A percentile compares a stretch with the other conserved stretches of the same genome.
Conservation (phyloP, 352 stramenopile species). For the Phytopythium kandeliae region DNA sequence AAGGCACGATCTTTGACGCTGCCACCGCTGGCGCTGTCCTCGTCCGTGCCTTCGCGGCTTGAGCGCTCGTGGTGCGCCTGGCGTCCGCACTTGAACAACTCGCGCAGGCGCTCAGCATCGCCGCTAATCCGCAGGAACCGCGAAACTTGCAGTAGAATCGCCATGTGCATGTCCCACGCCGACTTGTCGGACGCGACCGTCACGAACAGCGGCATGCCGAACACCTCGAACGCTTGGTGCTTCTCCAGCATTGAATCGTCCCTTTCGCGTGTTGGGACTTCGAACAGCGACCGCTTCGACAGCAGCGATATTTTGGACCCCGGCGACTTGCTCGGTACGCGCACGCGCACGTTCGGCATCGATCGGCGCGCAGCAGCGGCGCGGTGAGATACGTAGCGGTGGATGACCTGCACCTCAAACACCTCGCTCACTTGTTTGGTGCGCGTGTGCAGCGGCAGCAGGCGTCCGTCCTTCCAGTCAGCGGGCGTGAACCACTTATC, state of each 20-base stretch:
- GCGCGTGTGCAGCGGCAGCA: conserved; percentile 34
- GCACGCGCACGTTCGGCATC: conserved; percentile 5
- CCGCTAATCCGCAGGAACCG: conserved; percentile 28
- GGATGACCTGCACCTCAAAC: conserved; percentile 76
- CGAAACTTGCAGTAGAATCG: conserved; percentile 60
- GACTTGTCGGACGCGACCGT: conserved; percentile 67
- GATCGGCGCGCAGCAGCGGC: conserved; percentile 1
- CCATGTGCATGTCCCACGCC: conserved; percentile 52
- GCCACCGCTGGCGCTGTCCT: neutral
- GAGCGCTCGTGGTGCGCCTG: neutral
- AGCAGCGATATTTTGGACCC: conserved; percentile 3
- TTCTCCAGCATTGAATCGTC: neutral
- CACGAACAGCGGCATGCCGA: conserved; percentile 68
- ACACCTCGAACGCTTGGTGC: conserved; percentile 31
- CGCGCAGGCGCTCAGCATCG: neutral
- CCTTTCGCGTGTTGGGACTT: conserved; percentile 5
- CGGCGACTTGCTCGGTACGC: neutral
- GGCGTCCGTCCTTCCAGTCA: conserved; percentile 52
- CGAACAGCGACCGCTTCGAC: conserved; percentile 11
- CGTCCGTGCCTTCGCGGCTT: neutral
- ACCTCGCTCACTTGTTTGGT: conserved; percentile 46
- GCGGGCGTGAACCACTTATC: conserved; percentile 58
- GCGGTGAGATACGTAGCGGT: conserved; percentile 27
- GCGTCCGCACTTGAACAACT: conserved; percentile 5
- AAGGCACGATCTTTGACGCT: neutral